A percentile compares a stretch with the other conserved stretches of the same genome.
Conservation (phyloP, 129 eudicot genomes). For the Artemisia tridentata region DNA sequence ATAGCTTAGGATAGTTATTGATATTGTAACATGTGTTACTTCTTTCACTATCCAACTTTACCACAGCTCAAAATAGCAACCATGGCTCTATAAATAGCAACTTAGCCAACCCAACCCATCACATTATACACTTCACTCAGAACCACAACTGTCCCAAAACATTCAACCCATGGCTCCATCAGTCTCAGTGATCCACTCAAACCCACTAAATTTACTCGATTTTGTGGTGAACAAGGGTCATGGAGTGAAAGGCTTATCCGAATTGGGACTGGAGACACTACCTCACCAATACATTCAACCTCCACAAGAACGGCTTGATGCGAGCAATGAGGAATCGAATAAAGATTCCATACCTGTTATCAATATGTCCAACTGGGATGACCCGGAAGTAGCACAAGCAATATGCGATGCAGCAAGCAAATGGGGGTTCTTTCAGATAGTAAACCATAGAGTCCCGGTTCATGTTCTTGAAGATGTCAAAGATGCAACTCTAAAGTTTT, state of each 20-base stretch:
- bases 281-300: slow-evolving; percentile 15
- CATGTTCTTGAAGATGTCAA: background rate
- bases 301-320: slow-evolving; percentile 12
- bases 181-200: slow-evolving; percentile 1
- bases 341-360: slow-evolving; percentile 10
- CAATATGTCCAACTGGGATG: slow-evolving; percentile 5
- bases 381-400: background rate
- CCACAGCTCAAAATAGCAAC: too few relatives aligned
- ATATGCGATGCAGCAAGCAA: background rate
- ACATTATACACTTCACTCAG: background rate
- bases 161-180: slow-evolving; percentile 8
- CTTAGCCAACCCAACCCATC: background rate
- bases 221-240: too few relatives aligned
- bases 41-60: too few relatives aligned
- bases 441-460: slow-evolving; percentile 10
- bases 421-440: slow-evolving; percentile 1
- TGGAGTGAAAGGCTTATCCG: slow-evolving; percentile 6
- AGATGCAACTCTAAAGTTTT: too few relatives aligned
- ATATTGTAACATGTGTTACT: too few relatives aligned
- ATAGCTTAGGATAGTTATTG: too few relatives aligned
- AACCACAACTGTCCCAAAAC: background rate
- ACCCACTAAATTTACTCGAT: background rate
- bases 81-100: background rate
- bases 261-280: slow-evolving; percentile 10
- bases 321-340: background rate